Base-by-base conservation (phyloP, 306 rosid species). In the Elaeagnus macrophylla region DNA sequence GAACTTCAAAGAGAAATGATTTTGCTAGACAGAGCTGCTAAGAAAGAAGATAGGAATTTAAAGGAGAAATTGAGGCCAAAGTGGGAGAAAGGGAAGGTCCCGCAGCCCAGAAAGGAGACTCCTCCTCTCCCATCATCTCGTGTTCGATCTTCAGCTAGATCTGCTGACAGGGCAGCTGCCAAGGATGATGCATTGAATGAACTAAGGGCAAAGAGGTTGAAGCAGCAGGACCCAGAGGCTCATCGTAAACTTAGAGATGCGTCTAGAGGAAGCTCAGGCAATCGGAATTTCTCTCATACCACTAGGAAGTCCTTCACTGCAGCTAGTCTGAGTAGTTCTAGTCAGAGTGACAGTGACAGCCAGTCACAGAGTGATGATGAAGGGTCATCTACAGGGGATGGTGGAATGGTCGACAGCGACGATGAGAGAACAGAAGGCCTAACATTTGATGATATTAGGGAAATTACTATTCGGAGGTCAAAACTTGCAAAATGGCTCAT, bases 1-100 rank as follows among this genome's bases (percentile, higher is more conserved):
- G 99, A 91, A 68, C 85, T 91, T 65, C 85, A 91, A 64, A 87
- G 99, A 67, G 99, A 91, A 82, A 85, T 87, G 85, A 91, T 91
- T 58, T 72, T 91, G 64, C 75, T 94, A 0, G 95, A 91, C 32
- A 84, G 99, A 67, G 96, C 96, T 12, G 37, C 75, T 11, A 91
- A 87, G 81, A 91, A 87, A 55, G 77, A 69, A 56, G 96, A 91
- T 70, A 91, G 78, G 64, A 76, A 61, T 61, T 70, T 87, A 9
- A 73, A 83, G 78, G 96, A 80, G 58, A 87, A 83, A 71, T 65
- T 91, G 62, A 72, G 78, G 32, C 75, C 83, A 1, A 86, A 86
- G 67, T 79, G 81, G 60, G 95, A 84, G 37, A 87, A 83, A 59
- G 95, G 87, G 52, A 87, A 80, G 63, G 39, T 57, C 36, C 43